Evolutionary conservation across 495 filamentous ascomycete species (phyloP).

Genomic region (Aspergillus kassunensis): DNA sequence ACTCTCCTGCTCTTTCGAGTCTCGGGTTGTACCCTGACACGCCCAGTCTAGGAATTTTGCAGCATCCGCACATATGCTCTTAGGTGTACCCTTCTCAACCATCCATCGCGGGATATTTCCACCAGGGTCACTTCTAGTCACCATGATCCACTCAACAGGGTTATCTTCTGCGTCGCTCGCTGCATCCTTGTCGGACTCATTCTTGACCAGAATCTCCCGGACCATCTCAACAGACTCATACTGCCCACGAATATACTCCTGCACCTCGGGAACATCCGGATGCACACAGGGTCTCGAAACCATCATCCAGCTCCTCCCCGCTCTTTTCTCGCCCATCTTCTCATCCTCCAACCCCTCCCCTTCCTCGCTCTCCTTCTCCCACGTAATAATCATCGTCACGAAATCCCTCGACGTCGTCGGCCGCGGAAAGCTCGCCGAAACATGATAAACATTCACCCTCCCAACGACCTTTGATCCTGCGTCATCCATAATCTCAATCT

Average conservation of each 20-base stretch:
- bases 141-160: slow-evolving; percentile 93
- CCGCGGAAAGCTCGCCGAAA: slow-evolving; percentile 85
- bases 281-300: slow-evolving; percentile 81
- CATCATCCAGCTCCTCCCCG: slow-evolving; percentile 70
- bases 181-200: neutral
- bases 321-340: slow-evolving; percentile 7
- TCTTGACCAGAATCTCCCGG: slow-evolving; percentile 65
- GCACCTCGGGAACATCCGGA: slow-evolving; percentile 60
- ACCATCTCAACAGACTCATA: slow-evolving; percentile 94
- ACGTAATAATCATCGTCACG: slow-evolving; percentile 67
- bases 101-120: slow-evolving; percentile 91
- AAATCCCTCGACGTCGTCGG: slow-evolving; percentile 88
- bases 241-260: slow-evolving; percentile 73
- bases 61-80: slow-evolving; percentile 76
- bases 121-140: slow-evolving; percentile 90
- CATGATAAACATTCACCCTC: slow-evolving; percentile 61
- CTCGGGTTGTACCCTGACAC: slow-evolving; percentile 44
- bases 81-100: slow-evolving; percentile 88
- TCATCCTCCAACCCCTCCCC: slow-evolving; percentile 14
- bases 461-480: slow-evolving; percentile 22
- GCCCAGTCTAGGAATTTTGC: slow-evolving; percentile 87
- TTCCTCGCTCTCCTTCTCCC: slow-evolving; percentile 27
- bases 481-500: slow-evolving; percentile 49
- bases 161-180: slow-evolving; percentile 42
- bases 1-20: slow-evolving; percentile 32